Base-by-base conservation (phyloP, 2,329 filamentous ascomycete genomes). In the Pyrenophora graminea region DNA sequence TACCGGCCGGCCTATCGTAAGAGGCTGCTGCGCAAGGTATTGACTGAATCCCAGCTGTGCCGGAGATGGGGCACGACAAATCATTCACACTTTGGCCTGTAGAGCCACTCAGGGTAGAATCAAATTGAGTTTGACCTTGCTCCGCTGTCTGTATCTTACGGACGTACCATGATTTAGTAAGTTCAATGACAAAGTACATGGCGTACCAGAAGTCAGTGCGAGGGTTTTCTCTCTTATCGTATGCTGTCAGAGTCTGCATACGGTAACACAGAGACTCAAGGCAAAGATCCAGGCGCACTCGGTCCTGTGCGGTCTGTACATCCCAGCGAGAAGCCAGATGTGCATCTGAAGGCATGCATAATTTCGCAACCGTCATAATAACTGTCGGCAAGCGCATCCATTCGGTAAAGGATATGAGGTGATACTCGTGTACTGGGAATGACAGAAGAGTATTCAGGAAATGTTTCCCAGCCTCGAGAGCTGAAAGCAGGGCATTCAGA, bases 361-460 rank as follows among this genome's bases (percentile, higher is more conserved):
- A 47, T n/a, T 55, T 56, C 2, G 69, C 52, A 5, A 68, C 48
- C 1, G 60, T 67, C 51, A 69, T 67, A 17, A 71, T 60, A 6
- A 67, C 66, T 13, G 56, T 45, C 5, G 70, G 70, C 6, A 72
- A 48, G 10, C 63, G 63, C 59, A 67, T 67, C 69, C 69, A 72
- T 33, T 71, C 69, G 6, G 63, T 53, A 27, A 71, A 71, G 3
- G 69, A 66, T 10, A 72, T 51, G 1, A 68, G 49, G 42, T 69
- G 58, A 40, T 71, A 71, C 3, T 69, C 59, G 0, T 61, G 90
- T n/a, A 88, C 91, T 4, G 85, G 81, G 18, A 91, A 81, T 19
- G 81, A 82, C 3, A 93, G 80, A 25, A 94, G 83, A 54, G 85
- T 77, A 70, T 90, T 85, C 31, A 93, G 84, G 3, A 85, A 82